These are phyloP conservation scores for Prunella vulgaris DNA, from an alignment of 257 asterid genomes.

Conservation along the genomic window DNA sequence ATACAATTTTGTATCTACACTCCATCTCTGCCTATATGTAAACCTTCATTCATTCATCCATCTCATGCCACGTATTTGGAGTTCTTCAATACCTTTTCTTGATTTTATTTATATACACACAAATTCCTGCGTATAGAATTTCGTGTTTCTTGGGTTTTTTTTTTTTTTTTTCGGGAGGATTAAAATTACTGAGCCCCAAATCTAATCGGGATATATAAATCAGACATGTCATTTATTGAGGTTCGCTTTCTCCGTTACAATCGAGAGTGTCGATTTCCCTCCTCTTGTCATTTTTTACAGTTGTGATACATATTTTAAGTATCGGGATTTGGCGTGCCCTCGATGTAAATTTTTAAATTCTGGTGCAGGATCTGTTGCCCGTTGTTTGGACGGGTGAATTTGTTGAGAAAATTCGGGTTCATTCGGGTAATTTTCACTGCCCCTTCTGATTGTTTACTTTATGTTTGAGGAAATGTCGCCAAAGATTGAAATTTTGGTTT, in stretches of 20 bases:
- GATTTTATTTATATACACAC: neutral
- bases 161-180: neutral
- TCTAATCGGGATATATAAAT: neutral
- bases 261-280: neutral
- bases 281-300: neutral
- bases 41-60: neutral
- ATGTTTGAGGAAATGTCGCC: neutral
- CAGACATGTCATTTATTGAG: slow-evolving; percentile 61
- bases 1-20: neutral
- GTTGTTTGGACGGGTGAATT: slow-evolving; percentile 37
- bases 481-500: slow-evolving; percentile 12
- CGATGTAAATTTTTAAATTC: slow-evolving; percentile 13
- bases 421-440: slow-evolving; percentile 44
- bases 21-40: neutral
- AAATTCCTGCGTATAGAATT: slow-evolving; percentile 15
- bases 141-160: neutral
- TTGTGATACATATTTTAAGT: neutral
- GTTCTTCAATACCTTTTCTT: slow-evolving; percentile 1
- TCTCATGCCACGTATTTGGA: slow-evolving; percentile 16
- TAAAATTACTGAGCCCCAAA: slow-evolving; percentile 18
- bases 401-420: slow-evolving; percentile 30
- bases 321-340: slow-evolving; percentile 6
- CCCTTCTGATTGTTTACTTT: slow-evolving; percentile 5
- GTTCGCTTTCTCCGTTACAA: slow-evolving; percentile 27
- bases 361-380: slow-evolving; percentile 59